Base-by-base conservation (phyloP, 1,139 yeast genomes). In the Pneumocystis jirovecii region DNA sequence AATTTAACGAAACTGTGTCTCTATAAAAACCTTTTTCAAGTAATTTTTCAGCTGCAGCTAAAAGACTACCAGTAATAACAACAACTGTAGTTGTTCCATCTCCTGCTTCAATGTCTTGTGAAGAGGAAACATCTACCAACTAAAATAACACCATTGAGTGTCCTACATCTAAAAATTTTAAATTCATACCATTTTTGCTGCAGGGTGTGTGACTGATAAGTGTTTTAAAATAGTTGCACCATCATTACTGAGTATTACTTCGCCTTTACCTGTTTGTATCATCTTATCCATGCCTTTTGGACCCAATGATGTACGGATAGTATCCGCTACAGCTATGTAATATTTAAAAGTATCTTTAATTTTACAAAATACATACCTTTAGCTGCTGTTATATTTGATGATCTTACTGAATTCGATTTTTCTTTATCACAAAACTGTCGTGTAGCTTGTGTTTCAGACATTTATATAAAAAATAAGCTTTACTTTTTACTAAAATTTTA, bases 281-380 rank as follows among this genome's bases (percentile, higher is more conserved):
- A 93, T 93, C 80, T 95, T 95, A 76, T 93, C 99, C 98, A 93
- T 93, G 68, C 99, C 98, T 76, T 90, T 91, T 65, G 99, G 99
- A 45, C 99, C 99, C 67, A 93, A 80, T 12, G 97, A 90, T 2
- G 99, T 93, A 76, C 98, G 83, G 74, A 93, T 90, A 64, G 98
- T 98, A 76, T 95, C 98, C 1, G 97, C 93, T 59, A 95, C 98
- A 3, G 98, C 97, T 71, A 60, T 37, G 62, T 42, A 29, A 57
- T 39, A 50, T 39, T 35, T 59, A 42, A 17, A 21, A 12, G 19
- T 42, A 17, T 19, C n/a, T 12, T 7, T 12, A 29, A 7, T 34
- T 29, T 19, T 10, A 19, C 56, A 50, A 12, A 6, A 1, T 29
- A 68, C 70, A 19, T 62, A 71, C 74, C 74, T 72, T 95, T 81